phyloP scores from a whole-genome alignment of 106 monocot genomes.

The Narthecium ossifragum region DNA sequence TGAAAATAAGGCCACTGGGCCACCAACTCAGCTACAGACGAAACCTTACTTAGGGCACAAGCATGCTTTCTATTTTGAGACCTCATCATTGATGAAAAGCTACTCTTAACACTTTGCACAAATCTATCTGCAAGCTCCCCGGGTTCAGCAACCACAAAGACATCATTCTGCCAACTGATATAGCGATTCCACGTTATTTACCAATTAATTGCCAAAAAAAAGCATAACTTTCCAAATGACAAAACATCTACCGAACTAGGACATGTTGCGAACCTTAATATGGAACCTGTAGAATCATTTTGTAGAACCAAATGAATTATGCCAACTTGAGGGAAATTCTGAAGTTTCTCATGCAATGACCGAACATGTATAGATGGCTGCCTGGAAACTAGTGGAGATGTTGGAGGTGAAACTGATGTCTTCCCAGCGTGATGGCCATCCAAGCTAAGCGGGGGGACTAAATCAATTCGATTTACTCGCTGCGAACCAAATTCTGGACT shows the following conservation, averaged over 20 bases:
- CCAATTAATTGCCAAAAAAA: slow-evolving; percentile 7
- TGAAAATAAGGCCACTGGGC: slow-evolving; percentile 64
- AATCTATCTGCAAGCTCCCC: slow-evolving; percentile 94
- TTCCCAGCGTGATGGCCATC: slow-evolving; percentile 58
- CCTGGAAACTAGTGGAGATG: slow-evolving; percentile 50
- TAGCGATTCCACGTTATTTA: neutral
- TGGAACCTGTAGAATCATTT: slow-evolving; percentile 89
- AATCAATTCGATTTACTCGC: slow-evolving; percentile 55
- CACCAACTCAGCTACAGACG: slow-evolving; percentile 71
- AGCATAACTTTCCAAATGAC: neutral
- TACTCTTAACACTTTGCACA: slow-evolving; percentile 71
- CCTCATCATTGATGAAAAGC: slow-evolving; percentile 51
- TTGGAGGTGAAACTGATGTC: slow-evolving; percentile 43
- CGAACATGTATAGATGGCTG: slow-evolving; percentile 57
- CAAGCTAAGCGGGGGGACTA: slow-evolving; percentile 82
- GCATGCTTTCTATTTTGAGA: slow-evolving; percentile 39
- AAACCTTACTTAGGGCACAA: slow-evolving; percentile 49
- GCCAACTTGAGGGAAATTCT: slow-evolving; percentile 84
- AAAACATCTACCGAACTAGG: slow-evolving; percentile 1
- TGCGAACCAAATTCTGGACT: slow-evolving; percentile 75
- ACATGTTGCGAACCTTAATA: slow-evolving; percentile 60
- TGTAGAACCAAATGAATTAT: slow-evolving; percentile 91
- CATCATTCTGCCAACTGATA: slow-evolving; percentile 98
- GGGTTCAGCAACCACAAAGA: slow-evolving; percentile 97
- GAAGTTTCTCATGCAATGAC: slow-evolving; percentile 73